These are phyloP conservation scores for Rutstroemia sydowiana DNA, from an alignment of 2,329 filamentous ascomycete genomes.

Conservation along the genomic window DNA sequence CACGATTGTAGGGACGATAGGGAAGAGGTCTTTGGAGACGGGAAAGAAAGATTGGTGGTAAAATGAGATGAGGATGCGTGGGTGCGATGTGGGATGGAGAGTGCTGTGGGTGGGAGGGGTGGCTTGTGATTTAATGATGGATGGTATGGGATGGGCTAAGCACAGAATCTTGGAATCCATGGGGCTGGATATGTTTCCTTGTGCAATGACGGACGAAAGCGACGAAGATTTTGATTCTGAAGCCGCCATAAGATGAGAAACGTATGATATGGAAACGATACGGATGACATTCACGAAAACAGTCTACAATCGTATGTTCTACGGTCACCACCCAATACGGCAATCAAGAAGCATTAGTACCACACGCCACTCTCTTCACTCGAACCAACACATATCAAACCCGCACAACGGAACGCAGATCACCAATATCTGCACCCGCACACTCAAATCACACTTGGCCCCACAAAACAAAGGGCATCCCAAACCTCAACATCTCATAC, in stretches of 20 bases:
- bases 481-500: too few relatives aligned
- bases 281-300: too few relatives aligned
- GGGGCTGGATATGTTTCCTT: too few relatives aligned
- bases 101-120: neutral
- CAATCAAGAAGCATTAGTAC: too few relatives aligned
- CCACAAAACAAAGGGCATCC: too few relatives aligned
- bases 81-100: neutral
- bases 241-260: neutral
- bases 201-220: too few relatives aligned
- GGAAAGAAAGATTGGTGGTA: neutral
- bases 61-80: neutral
- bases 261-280: too few relatives aligned
- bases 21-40: conserved; percentile 4
- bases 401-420: neutral
- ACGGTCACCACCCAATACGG: too few relatives aligned
- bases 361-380: neutral
- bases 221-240: neutral
- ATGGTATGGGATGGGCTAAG: neutral
- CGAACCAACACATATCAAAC: neutral
- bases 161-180: too few relatives aligned
- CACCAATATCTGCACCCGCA: neutral
- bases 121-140: neutral
- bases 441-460: neutral
- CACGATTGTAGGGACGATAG: conserved; percentile 17
- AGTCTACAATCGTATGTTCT: too few relatives aligned